Base-by-base conservation (phyloP, 495 filamentous ascomycete species). In the Aspergillus incahuasiensis region DNA sequence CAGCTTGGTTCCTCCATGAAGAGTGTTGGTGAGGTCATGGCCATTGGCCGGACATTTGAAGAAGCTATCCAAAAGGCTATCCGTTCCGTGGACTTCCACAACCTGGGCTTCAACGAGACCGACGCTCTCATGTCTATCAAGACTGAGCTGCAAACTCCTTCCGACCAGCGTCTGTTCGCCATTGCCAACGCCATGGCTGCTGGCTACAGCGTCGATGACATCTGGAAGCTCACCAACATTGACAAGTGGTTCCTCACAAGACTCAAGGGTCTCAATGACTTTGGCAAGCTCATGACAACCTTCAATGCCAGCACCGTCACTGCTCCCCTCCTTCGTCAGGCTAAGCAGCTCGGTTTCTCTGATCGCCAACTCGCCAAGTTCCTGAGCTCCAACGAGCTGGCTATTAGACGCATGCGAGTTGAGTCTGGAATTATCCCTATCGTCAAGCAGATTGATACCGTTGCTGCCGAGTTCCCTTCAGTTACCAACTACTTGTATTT, bases 61-160 rank as follows among this genome's bases (percentile, higher is more conserved):
- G 94, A 98, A 73, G 94, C 94, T 13, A 96, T 98, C 34, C 94
- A 98, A 67, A 98, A 98, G 69, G 94, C 94, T 21, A 98, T 98
- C 63, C 84, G 94, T 28, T 86, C 90, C 20, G 90, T 97, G 53
- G 94, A 98, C 70, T 92, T 87, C 77, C 84, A 92, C 75, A 98
- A 98, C 63, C 80, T 96, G 13, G 94, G 94, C 5, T 98, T 96
- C 79, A 94, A 89, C 63, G 89, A 92, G 65, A 97, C 92, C 2
- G 77, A 80, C 54, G 94, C 94, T 0, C 81, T 97, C 22, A 97
- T 98, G 89, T 91, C 88, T 0, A 95, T 98, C 57, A 90, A 97
- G 60, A 85, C 87, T 57, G 94, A 98, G 77, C 80, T 98, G 12
- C 94, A 98, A 72, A 96, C 92, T 16, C 94, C 94, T 35, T 97